Percentiles rank a stretch among this genome's conserved stretches.
Evolutionary conservation across 2,329 filamentous ascomycete species (phyloP).

Genomic region (Aspergillus persii): DNA sequence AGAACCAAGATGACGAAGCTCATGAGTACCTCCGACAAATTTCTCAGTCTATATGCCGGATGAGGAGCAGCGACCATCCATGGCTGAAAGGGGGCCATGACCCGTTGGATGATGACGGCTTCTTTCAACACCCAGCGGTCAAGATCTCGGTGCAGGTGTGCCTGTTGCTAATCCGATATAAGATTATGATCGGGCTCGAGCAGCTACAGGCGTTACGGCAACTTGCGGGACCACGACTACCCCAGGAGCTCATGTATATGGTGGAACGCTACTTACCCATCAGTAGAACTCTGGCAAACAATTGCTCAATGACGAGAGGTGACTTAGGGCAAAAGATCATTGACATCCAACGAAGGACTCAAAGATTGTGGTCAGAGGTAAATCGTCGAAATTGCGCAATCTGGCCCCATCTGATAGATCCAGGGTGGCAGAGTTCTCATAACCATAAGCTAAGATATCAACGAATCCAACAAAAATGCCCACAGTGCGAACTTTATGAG

Average conservation of each 20-base stretch:
- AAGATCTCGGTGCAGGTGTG: background rate
- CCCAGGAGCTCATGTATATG: background rate
- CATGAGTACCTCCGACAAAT: background rate
- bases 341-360: background rate
- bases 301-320: background rate
- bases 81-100: background rate
- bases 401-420: too few relatives aligned
- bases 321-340: background rate
- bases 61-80: background rate
- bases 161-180: background rate
- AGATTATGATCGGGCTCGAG: background rate
- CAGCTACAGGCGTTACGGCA: background rate
- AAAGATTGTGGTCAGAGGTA: background rate
- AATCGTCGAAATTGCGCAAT: background rate
- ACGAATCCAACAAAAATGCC: too few relatives aligned
- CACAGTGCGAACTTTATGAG: too few relatives aligned
- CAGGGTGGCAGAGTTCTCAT: too few relatives aligned
- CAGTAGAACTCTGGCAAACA: background rate
- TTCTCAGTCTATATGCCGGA: background rate
- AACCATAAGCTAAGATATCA: too few relatives aligned
- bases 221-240: background rate
- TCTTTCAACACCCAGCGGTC: background rate
- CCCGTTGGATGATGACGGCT: background rate
- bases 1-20: background rate
- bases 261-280: background rate